Base-by-base conservation (phyloP, 495 filamentous ascomycete genomes). In the Neurospora hispaniola region DNA sequence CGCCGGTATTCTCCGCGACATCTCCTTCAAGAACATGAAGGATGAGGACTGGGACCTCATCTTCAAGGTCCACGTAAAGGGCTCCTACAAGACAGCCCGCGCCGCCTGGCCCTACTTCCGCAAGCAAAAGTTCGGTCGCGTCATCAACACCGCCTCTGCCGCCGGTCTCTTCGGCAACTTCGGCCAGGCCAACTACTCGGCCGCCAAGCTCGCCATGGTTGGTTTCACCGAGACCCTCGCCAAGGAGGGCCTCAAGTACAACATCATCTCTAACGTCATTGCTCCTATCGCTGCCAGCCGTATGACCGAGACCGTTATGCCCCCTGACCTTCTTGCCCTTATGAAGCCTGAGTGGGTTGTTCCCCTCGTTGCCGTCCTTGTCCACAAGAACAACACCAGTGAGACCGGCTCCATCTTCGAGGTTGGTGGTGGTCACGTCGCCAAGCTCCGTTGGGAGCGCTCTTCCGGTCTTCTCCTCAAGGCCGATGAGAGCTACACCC, bases 11-110 rank as follows among this genome's bases (percentile, higher is more conserved):
- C 88, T 99, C 71, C 92, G 96, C 73, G 96, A 99, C 86, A 80
- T 99, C 78, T 94, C 91, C 86, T 98, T 99, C 85, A 97, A 97
- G 89, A 99, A 99, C 84, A 97, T 98, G 93, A 94, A 90, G 80
- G 95, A 98, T 80, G 81, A 89, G 80, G 96, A 99, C 82, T 99
- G 96, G 96, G 96, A 99, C 79, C 83, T 98, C 74, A 90, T 98
- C 80, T 91, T 94, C 80, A 90, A 88, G 80, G 96, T 99, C 66
- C 96, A 99, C 83, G 92, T 98, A 73, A 93, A 91, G 82, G 96
- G 96, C 77, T 90, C 93, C 76, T 99, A 97, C 86, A 98, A 98
- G 91, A 97, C 94, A 81, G 90, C 96, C 62, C 89, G 92, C 82
- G 96, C 96, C 73, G 96, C 96, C 31, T 99, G 96, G 96, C 96